Conservation (phyloP, 2,329 filamentous ascomycete species). For the Geosmithia morbida region DNA sequence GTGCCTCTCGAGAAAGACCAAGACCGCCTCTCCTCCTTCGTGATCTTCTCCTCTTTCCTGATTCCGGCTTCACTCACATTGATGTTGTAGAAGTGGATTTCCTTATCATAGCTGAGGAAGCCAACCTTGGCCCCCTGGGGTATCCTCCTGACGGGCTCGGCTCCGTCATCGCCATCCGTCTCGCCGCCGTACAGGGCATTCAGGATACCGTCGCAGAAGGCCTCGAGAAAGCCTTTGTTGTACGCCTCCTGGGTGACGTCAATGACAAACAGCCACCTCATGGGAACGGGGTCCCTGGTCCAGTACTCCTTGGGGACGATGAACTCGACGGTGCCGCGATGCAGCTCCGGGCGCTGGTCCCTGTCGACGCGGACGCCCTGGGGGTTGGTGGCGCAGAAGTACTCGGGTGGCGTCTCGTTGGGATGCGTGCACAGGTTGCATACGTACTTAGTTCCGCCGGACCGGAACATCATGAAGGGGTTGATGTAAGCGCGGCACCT, state of each 20-base stretch:
- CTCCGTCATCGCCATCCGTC: conserved; percentile 30
- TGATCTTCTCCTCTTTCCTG: background rate
- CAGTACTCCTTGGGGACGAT: conserved; percentile 97
- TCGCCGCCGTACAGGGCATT: conserved; percentile 68
- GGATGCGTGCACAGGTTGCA: conserved; percentile 98
- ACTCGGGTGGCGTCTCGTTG: conserved; percentile 84
- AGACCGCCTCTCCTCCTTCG: background rate
- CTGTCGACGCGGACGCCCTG: conserved; percentile 79
- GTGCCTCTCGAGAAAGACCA: too few relatives aligned
- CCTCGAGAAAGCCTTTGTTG: conserved; percentile 80
- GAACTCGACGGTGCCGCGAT: conserved; percentile 87
- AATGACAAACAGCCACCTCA: conserved; percentile 82
- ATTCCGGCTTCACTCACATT: conserved; percentile 43
- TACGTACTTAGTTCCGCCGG: conserved; percentile 89
- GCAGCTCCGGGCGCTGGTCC: conserved; percentile 77
- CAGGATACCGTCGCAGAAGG: conserved; percentile 80
- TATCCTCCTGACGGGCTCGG: conserved; percentile 41
- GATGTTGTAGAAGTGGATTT: conserved; percentile 96
- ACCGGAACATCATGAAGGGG: conserved; percentile 94
- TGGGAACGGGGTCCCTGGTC: conserved; percentile 80
- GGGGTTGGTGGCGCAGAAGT: conserved; percentile 83
- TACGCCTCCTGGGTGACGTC: conserved; percentile 87
- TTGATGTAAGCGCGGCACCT: conserved; percentile 96
- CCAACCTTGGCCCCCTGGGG: conserved; percentile 77
- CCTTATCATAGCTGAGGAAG: conserved; percentile 91